Percentiles rank a stretch among this genome's conserved stretches.
Conservation (phyloP, 2,329 filamentous ascomycete genomes). For the Nannizziopsis arthrosporioides region DNA sequence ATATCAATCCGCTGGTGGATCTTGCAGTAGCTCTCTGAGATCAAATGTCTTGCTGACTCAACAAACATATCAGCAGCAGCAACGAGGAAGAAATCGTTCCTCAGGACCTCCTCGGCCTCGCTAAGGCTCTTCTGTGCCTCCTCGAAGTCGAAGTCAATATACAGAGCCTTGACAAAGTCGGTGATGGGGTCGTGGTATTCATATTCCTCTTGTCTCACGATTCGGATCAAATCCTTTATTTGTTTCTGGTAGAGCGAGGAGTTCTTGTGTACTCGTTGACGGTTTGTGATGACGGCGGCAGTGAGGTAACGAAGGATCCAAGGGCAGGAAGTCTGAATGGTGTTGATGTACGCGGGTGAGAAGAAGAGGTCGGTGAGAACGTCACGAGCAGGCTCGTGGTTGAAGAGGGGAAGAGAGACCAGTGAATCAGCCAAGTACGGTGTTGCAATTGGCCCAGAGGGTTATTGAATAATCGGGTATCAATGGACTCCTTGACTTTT, state of each 20-base stretch:
- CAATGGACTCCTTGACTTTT: conserved; percentile 84
- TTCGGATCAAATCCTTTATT: conserved; percentile 89
- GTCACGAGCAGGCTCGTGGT: conserved; percentile 84
- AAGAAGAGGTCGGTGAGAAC: conserved; percentile 92
- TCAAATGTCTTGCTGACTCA: conserved; percentile 85
- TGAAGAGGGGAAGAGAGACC: conserved; percentile 98
- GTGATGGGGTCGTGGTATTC: conserved; percentile 95
- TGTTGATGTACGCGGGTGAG: conserved; percentile 96
- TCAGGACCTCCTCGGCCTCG: conserved; percentile 81
- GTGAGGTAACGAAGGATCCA: conserved; percentile 93
- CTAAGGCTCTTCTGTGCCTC: conserved; percentile 82
- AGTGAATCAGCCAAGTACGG: conserved; percentile 95
- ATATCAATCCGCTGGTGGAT: conserved; percentile 98
- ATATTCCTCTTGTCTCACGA: conserved; percentile 93
- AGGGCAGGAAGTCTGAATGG: conserved; percentile 92
- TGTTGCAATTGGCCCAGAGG: conserved; percentile 89
- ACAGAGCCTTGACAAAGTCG: conserved; percentile 89
- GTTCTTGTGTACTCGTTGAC: conserved; percentile 63
- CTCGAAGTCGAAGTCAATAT: conserved; percentile 94
- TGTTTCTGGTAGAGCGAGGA: conserved; percentile 89
- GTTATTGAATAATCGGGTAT: conserved; percentile 92
- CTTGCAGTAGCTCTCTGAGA: conserved; percentile 99
- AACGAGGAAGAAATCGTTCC: conserved; percentile 89
- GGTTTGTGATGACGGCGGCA: conserved; percentile 89
- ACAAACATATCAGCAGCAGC: conserved; percentile 78